Base-by-base conservation (phyloP, 306 rosid genomes). In the Castanopsis chinensis region DNA sequence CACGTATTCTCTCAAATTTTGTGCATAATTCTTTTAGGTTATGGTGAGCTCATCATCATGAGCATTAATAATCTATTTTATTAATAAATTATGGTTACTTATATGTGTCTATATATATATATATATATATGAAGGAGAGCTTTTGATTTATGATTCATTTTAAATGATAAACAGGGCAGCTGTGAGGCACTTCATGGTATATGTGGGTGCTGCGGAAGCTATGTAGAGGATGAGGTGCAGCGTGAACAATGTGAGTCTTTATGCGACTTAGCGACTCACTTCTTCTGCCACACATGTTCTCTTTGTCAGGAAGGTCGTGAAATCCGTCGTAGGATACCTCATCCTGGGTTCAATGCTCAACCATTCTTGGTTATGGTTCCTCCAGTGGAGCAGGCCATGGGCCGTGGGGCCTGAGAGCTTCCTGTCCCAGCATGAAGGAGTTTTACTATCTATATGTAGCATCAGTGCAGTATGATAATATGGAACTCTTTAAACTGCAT, bases 271-370 rank as follows among this genome's bases (percentile, higher is more conserved):
- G 92, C 88, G 5, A 89, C 99, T 65, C 99, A 96, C 69, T 75
- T 93, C 76, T 96, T 89, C 74, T 96, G 96, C 83, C 99, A 96
- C 87, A 56, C 51, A 2, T 93, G 98, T 52, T 94, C 99, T 61
- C 96, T 96, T 35, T 96, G 99, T 79, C 98, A 96, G 85, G 99
- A 96, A 82, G 98, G 94, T 8, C 99, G 99, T 23, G 97, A 96
- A 88, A 86, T 96, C 83, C 99, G 98, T 27, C 96, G 97, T 14
- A 88, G 91, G 85, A 57, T 88, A 69, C 96, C 92, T 73, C 99
- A 96, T 83, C 98, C 99, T 0, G 99, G 96, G 19, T 88, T 92
- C 78, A 93, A 89, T 85, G 91, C 91, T 30, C 98, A 87, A 67
- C 89, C 90, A 2, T 87, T 91, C 79, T 78, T 92, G 80, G 92